Conservation (phyloP, 2,329 filamentous ascomycete genomes). For the Fusarium bulbicola region DNA sequence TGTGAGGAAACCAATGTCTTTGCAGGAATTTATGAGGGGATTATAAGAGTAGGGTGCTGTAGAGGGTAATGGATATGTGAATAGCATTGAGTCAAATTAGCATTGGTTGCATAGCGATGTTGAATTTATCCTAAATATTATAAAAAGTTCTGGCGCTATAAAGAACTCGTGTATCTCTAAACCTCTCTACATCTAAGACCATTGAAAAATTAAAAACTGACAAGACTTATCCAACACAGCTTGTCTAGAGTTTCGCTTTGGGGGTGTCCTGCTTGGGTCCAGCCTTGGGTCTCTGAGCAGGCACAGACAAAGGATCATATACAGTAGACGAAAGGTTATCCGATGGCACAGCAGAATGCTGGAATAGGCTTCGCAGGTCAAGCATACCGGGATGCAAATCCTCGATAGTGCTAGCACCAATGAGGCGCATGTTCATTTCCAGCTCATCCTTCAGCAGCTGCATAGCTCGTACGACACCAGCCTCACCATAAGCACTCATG, state of each 20-base stretch:
- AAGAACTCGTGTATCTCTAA: constrained; percentile 28
- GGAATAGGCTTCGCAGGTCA: constrained; percentile 75
- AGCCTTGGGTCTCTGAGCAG: constrained; percentile 58
- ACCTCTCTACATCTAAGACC: constrained; percentile 30
- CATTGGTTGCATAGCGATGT: constrained; percentile 21
- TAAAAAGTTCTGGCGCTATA: constrained; percentile 12
- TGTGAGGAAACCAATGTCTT: constrained; percentile 84
- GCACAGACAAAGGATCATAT: constrained; percentile 64
- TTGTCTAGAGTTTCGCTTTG: constrained; percentile 58
- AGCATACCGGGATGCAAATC: constrained; percentile 84
- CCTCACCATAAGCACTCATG: constrained; percentile 90
- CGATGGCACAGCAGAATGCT: constrained; percentile 59
- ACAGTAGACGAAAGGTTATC: constrained; percentile 60
- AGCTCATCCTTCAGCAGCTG: constrained; percentile 94
- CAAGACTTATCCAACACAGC: background rate
- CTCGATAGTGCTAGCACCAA: constrained; percentile 78
- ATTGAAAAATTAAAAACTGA: background rate
- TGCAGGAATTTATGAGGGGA: constrained; percentile 79
- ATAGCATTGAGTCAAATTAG: background rate
- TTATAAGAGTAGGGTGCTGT: constrained; percentile 52
- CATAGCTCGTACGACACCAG: constrained; percentile 92
- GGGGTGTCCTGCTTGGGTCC: constrained; percentile 7
- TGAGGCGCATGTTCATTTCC: constrained; percentile 98
- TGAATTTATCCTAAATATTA: constrained; percentile 3
- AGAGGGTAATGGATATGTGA: background rate